Evolutionary conservation across 169 alveolate species (phyloP).

Genomic region (Babesia sp.): DNA sequence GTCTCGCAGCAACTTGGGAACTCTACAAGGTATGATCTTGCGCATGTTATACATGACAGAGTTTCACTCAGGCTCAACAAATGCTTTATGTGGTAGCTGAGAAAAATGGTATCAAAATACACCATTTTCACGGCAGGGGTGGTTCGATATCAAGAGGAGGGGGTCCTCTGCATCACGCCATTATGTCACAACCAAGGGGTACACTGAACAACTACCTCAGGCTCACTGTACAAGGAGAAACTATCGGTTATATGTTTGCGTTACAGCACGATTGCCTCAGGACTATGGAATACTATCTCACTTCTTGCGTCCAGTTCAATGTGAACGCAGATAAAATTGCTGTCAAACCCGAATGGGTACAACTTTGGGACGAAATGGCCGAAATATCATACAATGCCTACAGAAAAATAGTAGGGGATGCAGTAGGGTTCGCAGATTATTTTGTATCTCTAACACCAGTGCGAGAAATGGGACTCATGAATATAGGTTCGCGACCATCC

Average conservation of each 20-base stretch:
- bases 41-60: not conserved
- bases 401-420: constrained; percentile 70
- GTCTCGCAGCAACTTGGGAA: constrained; percentile 84
- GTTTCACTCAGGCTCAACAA: constrained; percentile 72
- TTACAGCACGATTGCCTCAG: constrained; percentile 71
- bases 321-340: constrained; percentile 48
- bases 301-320: constrained; percentile 75
- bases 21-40: constrained; percentile 67
- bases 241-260: constrained; percentile 73
- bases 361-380: constrained; percentile 76
- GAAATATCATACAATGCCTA: constrained; percentile 73
- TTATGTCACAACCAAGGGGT: constrained; percentile 81
- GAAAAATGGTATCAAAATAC: constrained; percentile 70
- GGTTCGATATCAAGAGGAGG: constrained; percentile 86
- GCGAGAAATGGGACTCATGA: constrained; percentile 78
- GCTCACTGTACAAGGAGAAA: constrained; percentile 82
- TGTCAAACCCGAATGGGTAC: constrained; percentile 72
- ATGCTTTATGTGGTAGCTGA: constrained; percentile 70
- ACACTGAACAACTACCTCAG: constrained; percentile 79
- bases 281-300: constrained; percentile 78
- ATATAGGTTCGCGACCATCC: constrained; percentile 82
- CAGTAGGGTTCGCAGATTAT: constrained; percentile 75
- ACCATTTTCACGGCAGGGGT: constrained; percentile 84
- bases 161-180: constrained; percentile 84
- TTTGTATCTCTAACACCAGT: constrained; percentile 83